Evolutionary conservation across 306 rosid species (phyloP), one percentile per base, ranked within the genome.

Genomic region (Acacia acuminata): DNA sequence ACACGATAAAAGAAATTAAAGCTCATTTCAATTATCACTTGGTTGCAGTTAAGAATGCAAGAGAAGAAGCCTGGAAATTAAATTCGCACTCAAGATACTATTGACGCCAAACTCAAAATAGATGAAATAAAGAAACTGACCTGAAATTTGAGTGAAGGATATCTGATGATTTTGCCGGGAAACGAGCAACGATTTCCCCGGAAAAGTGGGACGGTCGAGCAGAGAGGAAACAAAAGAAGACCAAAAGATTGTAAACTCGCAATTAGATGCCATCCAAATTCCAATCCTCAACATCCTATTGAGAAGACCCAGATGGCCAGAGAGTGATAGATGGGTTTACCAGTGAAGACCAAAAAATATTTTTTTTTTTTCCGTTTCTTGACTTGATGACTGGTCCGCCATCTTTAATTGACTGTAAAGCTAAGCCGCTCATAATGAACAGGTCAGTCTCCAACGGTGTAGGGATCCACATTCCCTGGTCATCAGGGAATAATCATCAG

Each of bases 131-230:
- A 79, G 77, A 43, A 42, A 65, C 76, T 16, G 74, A 87, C 92
- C 88, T 81, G 87, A 79, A 68, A 14, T 79, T 10, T 19, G 63
- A 65, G 79, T 67, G 78, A 80, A 73, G 30, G 45, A 38, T 71
- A 48, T 78, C 42, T 19, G 73, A 50, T 20, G 83, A 47, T 67
- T 67, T 51, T 53, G 63, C 74, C 11, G 27, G 48, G 69, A 79
- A 80, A 50, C 3, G 36, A 67, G 73, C 65, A 70, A 73, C 55
- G 51, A 71, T 34, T 66, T 77, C 73, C 63, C 75, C 27, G 47
- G 63, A 36, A 79, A 77, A 40, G 12, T 16, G 16, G 17, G 53
- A 48, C 3, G 8, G 25, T 27, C 4, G 67, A 48, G 38, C 64
- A 73, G 58, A 61, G 27, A 60, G 67, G 8, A 56, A 65, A 0